These are phyloP conservation scores for Saccharomycopsis sp. DNA, from an alignment of 805 yeast species.

Conservation along the genomic window DNA sequence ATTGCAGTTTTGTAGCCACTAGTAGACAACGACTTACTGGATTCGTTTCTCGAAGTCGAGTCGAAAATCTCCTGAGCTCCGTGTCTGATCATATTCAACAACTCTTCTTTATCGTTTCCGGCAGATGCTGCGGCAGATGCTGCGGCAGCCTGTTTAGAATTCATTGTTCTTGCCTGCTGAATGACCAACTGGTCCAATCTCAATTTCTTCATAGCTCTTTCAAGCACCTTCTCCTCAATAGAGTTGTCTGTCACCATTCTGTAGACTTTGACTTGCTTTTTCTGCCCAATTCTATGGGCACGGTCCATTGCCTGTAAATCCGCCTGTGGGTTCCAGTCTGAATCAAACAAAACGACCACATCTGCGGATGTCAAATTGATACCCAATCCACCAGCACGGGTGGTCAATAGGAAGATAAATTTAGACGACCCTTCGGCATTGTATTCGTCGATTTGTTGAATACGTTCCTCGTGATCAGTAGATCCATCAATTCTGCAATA, in stretches of 20 bases:
- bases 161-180: slow-evolving; percentile 56
- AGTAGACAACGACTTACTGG: slow-evolving; percentile 25
- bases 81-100: slow-evolving; percentile 74
- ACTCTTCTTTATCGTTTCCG: slow-evolving; percentile 57
- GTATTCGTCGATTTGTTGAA: slow-evolving; percentile 69
- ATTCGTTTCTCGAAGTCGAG: slow-evolving; percentile 22
- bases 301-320: slow-evolving; percentile 87
- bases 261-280: slow-evolving; percentile 74
- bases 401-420: slow-evolving; percentile 68
- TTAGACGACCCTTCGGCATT: slow-evolving; percentile 68
- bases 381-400: slow-evolving; percentile 89
- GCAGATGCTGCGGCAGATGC: slow-evolving; percentile 29
- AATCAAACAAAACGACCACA: slow-evolving; percentile 65
- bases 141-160: slow-evolving; percentile 25
- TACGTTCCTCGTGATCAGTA: slow-evolving; percentile 72
- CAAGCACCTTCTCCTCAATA: slow-evolving; percentile 75
- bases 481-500: slow-evolving; percentile 82
- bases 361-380: slow-evolving; percentile 79
- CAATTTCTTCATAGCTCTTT: slow-evolving; percentile 74
- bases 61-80: slow-evolving; percentile 66
- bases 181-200: slow-evolving; percentile 76
- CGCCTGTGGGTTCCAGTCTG: slow-evolving; percentile 89
- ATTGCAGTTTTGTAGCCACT: slow-evolving; percentile 20
- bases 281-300: slow-evolving; percentile 85
- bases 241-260: slow-evolving; percentile 76